Base-by-base conservation (phyloP, 257 asterid species). In the Petunia axillaris region DNA sequence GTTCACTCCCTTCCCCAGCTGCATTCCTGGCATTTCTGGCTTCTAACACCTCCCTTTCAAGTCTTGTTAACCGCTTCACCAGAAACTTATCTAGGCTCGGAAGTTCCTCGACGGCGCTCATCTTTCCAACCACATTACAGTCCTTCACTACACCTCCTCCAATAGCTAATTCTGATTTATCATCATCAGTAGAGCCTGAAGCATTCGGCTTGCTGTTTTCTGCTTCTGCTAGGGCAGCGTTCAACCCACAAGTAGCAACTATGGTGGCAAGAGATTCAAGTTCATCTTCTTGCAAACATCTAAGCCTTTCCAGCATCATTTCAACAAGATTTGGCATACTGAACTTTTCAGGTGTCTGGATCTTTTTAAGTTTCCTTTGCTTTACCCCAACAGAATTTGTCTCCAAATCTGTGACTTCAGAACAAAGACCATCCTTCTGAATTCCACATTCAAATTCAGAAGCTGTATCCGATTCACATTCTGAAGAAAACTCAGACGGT, bases 251-350 rank as follows among this genome's bases (percentile, higher is more conserved):
- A 9, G 99, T 92, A 13, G 98, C 98, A 40, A 96, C 98, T 79
- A 96, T 89, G 55, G 94, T 94, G n/a, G 99, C 98, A 81, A 94
- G 96, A 75, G 99, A 96, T 81, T 94, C 89, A 84, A 96, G 97
- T 81, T 92, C 97, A 9, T 92, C 92, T 84, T 94, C 99, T 81
- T 89, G 90, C 81, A 96, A 89, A 81, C 91, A 78, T 80, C 86
- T 87, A 79, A 96, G 93, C 81, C 99, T 89, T 81, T 83, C 90
- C 78, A 96, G 88, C 99, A 96, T 94, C 91, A 89, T 85, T 58
- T 90, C 92, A 4, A 83, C 94, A 52, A 92, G 88, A 85, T 83
- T 82, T 62, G 40, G 66, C 85, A 75, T 82, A 64, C 68, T 86
- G 60, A 82, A 89, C 84, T 88, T 89, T 66, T 86, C 90, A 37